Conservation (phyloP, 2,329 filamentous ascomycete genomes). For the Sphaerulina musiva region DNA sequence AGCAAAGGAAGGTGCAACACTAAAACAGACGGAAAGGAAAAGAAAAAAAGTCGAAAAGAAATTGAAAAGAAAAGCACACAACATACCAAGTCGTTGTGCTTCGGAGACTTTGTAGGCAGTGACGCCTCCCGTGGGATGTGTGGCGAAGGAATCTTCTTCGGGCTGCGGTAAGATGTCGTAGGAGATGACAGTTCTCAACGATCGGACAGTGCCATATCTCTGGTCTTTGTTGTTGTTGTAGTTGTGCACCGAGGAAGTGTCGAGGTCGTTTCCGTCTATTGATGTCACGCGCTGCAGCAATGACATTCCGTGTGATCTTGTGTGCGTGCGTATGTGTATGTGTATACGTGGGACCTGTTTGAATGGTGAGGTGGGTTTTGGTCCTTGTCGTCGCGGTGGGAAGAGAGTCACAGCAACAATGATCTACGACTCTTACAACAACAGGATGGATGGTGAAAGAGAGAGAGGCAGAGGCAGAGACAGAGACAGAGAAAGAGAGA, state of each 20-base stretch:
- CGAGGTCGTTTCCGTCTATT: conserved; percentile 45
- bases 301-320: conserved; percentile 37
- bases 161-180: conserved; percentile 45
- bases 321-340: neutral
- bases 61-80: neutral
- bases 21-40: no score
- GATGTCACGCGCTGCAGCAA: conserved; percentile 48
- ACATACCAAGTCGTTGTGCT: conserved; percentile 30
- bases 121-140: conserved; percentile 37
- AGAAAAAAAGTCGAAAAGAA: neutral
- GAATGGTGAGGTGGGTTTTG: neutral
- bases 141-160: conserved; percentile 34
- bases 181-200: conserved; percentile 38
- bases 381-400: no score
- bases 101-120: conserved; percentile 47
- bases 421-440: no score
- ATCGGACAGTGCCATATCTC: conserved; percentile 24
- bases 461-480: neutral
- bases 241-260: conserved; percentile 24
- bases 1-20: no score
- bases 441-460: neutral
- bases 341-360: conserved; percentile 6
- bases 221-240: conserved; percentile 2
- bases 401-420: no score
- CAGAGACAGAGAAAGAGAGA: neutral